Percentiles rank a stretch among this genome's conserved stretches.
phyloP scores from a whole-genome alignment of 75 land plant genomes.

The Sequoia sempervirens region DNA sequence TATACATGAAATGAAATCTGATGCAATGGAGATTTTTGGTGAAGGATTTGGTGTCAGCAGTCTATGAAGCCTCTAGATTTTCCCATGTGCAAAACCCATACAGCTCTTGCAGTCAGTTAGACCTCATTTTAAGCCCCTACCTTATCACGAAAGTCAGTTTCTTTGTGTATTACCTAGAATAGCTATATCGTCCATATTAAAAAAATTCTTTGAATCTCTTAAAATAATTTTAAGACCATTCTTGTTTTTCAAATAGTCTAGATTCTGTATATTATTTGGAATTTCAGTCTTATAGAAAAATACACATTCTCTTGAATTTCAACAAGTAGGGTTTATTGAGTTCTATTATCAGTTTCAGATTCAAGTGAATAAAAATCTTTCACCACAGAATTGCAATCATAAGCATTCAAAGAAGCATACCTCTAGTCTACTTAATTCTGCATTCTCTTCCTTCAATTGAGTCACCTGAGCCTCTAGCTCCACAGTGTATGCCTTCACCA shows the following conservation, averaged over 20 bases:
- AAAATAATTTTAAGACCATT: background rate
- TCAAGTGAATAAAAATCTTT: background rate
- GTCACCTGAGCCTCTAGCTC: slow-evolving; percentile 52
- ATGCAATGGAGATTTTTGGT: too few relatives aligned
- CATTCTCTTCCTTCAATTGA: slow-evolving; percentile 55
- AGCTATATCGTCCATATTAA: background rate
- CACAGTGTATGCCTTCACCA: slow-evolving; percentile 53
- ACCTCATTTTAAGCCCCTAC: background rate
- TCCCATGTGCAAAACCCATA: too few relatives aligned
- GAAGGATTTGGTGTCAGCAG: too few relatives aligned
- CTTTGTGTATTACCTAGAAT: background rate
- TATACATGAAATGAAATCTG: too few relatives aligned
- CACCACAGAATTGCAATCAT: background rate
- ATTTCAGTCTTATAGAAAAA: background rate
- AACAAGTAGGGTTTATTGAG: background rate
- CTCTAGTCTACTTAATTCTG: slow-evolving; percentile 39
- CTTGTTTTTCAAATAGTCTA: background rate
- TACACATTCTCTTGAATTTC: background rate
- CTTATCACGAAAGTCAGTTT: too few relatives aligned
- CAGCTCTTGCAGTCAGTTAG: background rate
- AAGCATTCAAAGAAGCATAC: slow-evolving; percentile 13
- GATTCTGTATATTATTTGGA: background rate
- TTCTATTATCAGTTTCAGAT: background rate
- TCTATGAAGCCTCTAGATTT: too few relatives aligned
- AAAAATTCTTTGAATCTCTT: background rate